These are phyloP conservation scores for Cymodocea nodosa DNA, from an alignment of 116 monocot genomes.

Conservation along the genomic window DNA sequence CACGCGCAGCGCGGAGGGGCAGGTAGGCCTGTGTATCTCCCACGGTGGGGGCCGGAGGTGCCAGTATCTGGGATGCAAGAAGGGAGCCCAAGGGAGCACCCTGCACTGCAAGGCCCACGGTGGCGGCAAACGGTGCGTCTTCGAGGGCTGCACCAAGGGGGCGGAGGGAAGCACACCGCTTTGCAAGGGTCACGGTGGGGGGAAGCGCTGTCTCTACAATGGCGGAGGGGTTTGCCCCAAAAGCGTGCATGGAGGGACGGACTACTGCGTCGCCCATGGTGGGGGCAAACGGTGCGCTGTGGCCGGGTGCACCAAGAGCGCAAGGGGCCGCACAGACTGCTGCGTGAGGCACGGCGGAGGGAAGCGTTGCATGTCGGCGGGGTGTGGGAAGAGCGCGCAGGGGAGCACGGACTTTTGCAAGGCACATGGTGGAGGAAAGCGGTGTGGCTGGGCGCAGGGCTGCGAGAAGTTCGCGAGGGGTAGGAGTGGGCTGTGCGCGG, in stretches of 20 bases:
- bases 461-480: conserved; percentile 97
- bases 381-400: conserved; percentile 85
- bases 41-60: conserved; percentile 93
- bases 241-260: conserved; percentile 91
- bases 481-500: conserved; percentile 75
- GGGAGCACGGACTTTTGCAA: conserved; percentile 98
- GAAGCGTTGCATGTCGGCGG: conserved; percentile 62
- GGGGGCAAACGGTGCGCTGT: conserved; percentile 79
- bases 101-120: conserved; percentile 92
- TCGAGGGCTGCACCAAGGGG: conserved; percentile 89
- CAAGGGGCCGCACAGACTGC: conserved; percentile 85
- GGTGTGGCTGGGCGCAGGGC: conserved; percentile 42
- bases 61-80: conserved; percentile 43
- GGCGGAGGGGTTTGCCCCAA: conserved; percentile 88
- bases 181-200: conserved; percentile 93
- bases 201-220: conserved; percentile 66
- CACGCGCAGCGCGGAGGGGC: conserved; percentile 80
- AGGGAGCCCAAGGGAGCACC: conserved; percentile 98
- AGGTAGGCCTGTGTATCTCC: conserved; percentile 83
- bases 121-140: conserved; percentile 84
- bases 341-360: conserved; percentile 96
- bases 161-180: conserved; percentile 90
- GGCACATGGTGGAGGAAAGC: conserved; percentile 90
- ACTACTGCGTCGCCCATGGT: conserved; percentile 94
- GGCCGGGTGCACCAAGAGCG: conserved; percentile 72